Base-by-base conservation (phyloP, 164 flowering plant species). In the Vitis rotundifolia region DNA sequence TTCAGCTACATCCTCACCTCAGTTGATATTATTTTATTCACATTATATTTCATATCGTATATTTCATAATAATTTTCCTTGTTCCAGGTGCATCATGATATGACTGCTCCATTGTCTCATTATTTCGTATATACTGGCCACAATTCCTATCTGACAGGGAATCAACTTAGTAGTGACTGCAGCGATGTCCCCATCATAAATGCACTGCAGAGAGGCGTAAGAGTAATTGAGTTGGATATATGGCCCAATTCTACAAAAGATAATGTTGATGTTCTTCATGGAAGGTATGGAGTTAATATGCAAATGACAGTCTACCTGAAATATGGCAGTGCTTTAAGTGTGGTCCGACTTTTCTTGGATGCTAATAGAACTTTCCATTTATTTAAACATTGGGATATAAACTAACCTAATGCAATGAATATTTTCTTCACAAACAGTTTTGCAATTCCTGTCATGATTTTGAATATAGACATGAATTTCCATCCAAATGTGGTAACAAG, bases 141-240 rank as follows among this genome's bases (percentile, higher is more conserved):
- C 70, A 89, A 89, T 71, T 89, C 93, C 3, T 89, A 89, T 71
- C 78, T 89, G 7, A 89, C 91, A 16, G 93, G 91, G 56, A 89
- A 89, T 75, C 93, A 89, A 66, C 86, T 89, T 5, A 88, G 86
- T 52, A 89, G 91, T 67, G 91, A 85, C 61, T 89, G 94, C 77
- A 89, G 94, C 68, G 92, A 89, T 72, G 84, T 70, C 7, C 94
- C 94, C 10, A 88, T 89, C 64, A 82, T 84, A 69, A 53, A 82
- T 8, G 94, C 94, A 15, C 78, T 89, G 19, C 66, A 76, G 63
- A 85, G 71, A 73, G 90, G 92, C 55, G 91, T 89, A 16, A 74
- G 94, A 74, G 94, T 89, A 11, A 88, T 89, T 75, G 91, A 89
- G 68, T 75, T 89, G 80, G 94, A 89, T 77, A 82, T 89, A 50